These are phyloP conservation scores for Cytospora piceae DNA, from an alignment of 2,329 filamentous ascomycete genomes.

Conservation along the genomic window DNA sequence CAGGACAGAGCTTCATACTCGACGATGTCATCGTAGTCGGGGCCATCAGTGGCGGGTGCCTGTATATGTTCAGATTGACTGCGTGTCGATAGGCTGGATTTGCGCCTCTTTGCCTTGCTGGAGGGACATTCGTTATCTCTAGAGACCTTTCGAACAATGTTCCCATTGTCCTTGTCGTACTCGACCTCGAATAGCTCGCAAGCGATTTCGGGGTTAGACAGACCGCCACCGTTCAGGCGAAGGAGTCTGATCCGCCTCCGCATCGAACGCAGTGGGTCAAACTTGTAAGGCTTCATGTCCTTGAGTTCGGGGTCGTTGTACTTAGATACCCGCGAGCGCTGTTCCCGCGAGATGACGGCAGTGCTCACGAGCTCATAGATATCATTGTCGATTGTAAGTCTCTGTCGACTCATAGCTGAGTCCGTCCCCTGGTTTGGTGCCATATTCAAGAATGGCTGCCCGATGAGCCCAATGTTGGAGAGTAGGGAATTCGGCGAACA, in stretches of 20 bases:
- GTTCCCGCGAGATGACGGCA: background rate
- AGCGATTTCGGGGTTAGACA: background rate
- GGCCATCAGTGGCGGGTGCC: background rate
- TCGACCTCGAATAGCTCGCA: background rate
- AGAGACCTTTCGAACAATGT: background rate
- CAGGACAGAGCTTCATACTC: conserved; percentile 37
- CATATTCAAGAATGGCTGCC: background rate
- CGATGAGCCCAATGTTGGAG: too few species aligned
- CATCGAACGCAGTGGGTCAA: background rate
- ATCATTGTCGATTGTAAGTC: background rate
- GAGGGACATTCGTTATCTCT: background rate
- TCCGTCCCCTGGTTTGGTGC: background rate
- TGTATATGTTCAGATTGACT: background rate
- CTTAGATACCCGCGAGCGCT: background rate
- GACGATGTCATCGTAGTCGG: background rate
- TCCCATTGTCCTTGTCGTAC: background rate
- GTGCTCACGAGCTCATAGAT: background rate
- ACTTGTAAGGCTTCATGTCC: background rate
- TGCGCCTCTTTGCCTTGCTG: background rate
- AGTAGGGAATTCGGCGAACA: background rate
- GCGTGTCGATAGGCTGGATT: background rate
- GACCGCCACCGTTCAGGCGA: background rate
- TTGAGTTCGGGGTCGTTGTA: background rate
- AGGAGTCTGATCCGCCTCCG: background rate
- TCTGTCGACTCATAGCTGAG: background rate